Evolutionary conservation across 352 stramenopile species (phyloP).

Genomic region (Phytophthora pini): DNA sequence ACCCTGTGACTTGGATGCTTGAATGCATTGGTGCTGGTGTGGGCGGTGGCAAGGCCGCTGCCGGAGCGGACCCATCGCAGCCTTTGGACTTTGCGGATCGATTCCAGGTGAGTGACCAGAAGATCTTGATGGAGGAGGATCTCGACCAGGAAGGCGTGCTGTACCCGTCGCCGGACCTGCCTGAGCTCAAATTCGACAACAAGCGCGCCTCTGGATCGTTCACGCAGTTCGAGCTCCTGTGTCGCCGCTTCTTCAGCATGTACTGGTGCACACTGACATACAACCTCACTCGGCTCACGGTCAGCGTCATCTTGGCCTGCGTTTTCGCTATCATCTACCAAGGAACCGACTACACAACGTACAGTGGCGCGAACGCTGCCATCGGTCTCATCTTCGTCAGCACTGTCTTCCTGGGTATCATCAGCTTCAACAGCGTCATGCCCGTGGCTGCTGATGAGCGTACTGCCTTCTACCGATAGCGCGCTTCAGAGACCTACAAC

Average conservation of each 20-base stretch:
- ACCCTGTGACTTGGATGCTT: constrained; percentile 43
- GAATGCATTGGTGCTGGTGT: constrained; percentile 31
- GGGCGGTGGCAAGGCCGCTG: constrained; percentile 36
- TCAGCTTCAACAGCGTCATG: constrained; percentile 45
- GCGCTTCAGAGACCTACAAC: constrained; percentile 87
- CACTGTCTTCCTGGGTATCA: constrained; percentile 75
- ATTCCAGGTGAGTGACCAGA: constrained; percentile 47
- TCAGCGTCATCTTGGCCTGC: constrained; percentile 68
- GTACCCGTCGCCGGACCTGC: constrained; percentile 37
- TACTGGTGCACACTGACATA: constrained; percentile 83
- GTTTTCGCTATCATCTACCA: constrained; percentile 87
- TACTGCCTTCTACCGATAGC: constrained; percentile 89
- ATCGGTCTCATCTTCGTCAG: constrained; percentile 88
- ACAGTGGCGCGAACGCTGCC: constrained; percentile 47
- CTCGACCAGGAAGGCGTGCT: constrained; percentile 53
- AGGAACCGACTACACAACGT: constrained; percentile 51
- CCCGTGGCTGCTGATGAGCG: constrained; percentile 26
- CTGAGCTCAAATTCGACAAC: constrained; percentile 47
- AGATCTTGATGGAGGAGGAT: constrained; percentile 49
- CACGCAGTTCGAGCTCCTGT: constrained; percentile 44
- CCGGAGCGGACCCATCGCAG: constrained; percentile 22
- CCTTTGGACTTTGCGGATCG: constrained; percentile 15
- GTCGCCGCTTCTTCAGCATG: constrained; percentile 55
- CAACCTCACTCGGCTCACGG: constrained; percentile 75
- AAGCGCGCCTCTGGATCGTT: constrained; percentile 42